Conservation (phyloP, 768 basidiomycete species). For the Tulasnella sp. region DNA sequence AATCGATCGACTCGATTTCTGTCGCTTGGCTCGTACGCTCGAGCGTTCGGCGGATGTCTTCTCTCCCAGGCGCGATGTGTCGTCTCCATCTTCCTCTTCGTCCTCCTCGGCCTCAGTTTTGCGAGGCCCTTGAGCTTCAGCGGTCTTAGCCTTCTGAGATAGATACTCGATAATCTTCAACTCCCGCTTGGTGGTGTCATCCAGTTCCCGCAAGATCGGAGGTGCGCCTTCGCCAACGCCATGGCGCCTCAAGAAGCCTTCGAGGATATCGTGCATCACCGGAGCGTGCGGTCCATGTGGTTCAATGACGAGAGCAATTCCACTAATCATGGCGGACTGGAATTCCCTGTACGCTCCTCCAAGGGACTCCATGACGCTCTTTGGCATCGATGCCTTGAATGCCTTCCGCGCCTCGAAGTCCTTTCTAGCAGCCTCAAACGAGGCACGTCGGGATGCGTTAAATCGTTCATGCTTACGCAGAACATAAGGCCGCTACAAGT, state of each 20-base stretch:
- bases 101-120: slow-evolving; percentile 32
- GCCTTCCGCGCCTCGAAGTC: slow-evolving; percentile 79
- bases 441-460: slow-evolving; percentile 77
- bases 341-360: slow-evolving; percentile 83
- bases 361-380: slow-evolving; percentile 68
- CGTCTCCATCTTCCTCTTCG: slow-evolving; percentile 30
- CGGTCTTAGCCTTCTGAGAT: slow-evolving; percentile 52
- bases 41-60: slow-evolving; percentile 31
- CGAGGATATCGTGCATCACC: slow-evolving; percentile 78
- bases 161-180: slow-evolving; percentile 72
- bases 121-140: slow-evolving; percentile 20
- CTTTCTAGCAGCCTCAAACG: slow-evolving; percentile 87
- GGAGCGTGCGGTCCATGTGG: slow-evolving; percentile 69
- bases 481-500: slow-evolving; percentile 77
- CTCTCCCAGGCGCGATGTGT: slow-evolving; percentile 25
- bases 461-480: slow-evolving; percentile 82
- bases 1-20: slow-evolving; percentile 26
- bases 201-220: slow-evolving; percentile 59
- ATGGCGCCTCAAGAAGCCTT: slow-evolving; percentile 74
- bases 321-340: slow-evolving; percentile 86
- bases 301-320: slow-evolving; percentile 81
- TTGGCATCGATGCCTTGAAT: slow-evolving; percentile 63
- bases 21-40: slow-evolving; percentile 25
- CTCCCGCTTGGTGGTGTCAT: slow-evolving; percentile 80
- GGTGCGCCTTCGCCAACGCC: slow-evolving; percentile 40